phyloP scores from a whole-genome alignment of 2,329 filamentous ascomycete genomes.

The Ceratocystiopsis minuta region DNA sequence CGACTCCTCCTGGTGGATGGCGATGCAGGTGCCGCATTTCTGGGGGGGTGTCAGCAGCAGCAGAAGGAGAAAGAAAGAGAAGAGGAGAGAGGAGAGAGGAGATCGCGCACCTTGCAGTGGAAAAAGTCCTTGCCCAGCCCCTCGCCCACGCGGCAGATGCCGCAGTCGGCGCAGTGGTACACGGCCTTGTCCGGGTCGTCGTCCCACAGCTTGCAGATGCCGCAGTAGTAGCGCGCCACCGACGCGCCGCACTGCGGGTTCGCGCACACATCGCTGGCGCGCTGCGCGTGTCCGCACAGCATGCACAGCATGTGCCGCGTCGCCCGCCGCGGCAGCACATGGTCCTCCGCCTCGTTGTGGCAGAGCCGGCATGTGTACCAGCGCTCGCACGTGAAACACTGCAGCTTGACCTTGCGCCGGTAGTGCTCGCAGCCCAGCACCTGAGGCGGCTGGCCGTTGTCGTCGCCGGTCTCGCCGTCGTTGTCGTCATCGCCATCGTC shows the following conservation, averaged over 20 bases:
- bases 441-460: slow-evolving; percentile 4
- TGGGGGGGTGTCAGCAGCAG: slow-evolving; percentile 19
- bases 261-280: slow-evolving; percentile 58
- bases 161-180: slow-evolving; percentile 91
- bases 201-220: slow-evolving; percentile 92
- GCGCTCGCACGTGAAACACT: slow-evolving; percentile 72
- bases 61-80: background rate
- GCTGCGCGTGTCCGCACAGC: slow-evolving; percentile 75
- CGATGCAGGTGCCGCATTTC: slow-evolving; percentile 88
- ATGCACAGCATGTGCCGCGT: slow-evolving; percentile 97
- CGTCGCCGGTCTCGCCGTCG: slow-evolving; percentile 24
- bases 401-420: slow-evolving; percentile 84
- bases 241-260: slow-evolving; percentile 47
- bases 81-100: background rate
- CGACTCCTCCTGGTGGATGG: slow-evolving; percentile 64
- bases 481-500: slow-evolving; percentile 14
- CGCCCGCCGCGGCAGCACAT: slow-evolving; percentile 59
- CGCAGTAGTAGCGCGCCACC: slow-evolving; percentile 81
- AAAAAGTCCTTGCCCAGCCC: slow-evolving; percentile 94
- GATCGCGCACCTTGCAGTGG: slow-evolving; percentile 64
- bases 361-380: slow-evolving; percentile 96
- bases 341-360: slow-evolving; percentile 69
- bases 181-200: slow-evolving; percentile 80
- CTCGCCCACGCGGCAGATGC: slow-evolving; percentile 79
- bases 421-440: slow-evolving; percentile 79